phyloP scores from a whole-genome alignment of 2,329 filamentous ascomycete species.

The Bipolaris victoriae region DNA sequence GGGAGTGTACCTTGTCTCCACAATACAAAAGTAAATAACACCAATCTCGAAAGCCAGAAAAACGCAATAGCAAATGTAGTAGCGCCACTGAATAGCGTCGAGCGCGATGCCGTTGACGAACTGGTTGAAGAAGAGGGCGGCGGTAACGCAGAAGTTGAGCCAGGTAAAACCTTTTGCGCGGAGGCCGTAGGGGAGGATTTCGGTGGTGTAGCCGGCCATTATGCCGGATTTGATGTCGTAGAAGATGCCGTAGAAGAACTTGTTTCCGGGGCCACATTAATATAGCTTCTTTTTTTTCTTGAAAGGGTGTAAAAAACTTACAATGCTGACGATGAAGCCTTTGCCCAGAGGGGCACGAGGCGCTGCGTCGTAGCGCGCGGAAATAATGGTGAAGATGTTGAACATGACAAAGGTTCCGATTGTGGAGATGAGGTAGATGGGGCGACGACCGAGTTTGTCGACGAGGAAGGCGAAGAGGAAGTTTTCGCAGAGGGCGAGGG shows the following conservation, averaged over 20 bases:
- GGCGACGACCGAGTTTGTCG: conserved; percentile 51
- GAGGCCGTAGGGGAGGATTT: conserved; percentile 42
- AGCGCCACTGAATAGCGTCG: conserved; percentile 26
- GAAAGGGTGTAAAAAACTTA: neutral
- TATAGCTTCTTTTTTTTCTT: neutral
- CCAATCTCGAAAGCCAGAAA: conserved; percentile 21
- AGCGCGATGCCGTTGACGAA: conserved; percentile 27
- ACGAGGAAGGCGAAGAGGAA: conserved; percentile 42
- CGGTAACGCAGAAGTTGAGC: conserved; percentile 16
- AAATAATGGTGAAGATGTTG: conserved; percentile 50
- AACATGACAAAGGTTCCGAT: conserved; percentile 53
- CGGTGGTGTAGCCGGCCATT: conserved; percentile 37
- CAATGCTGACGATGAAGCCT: conserved; percentile 16
- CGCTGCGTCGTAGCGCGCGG: conserved; percentile 28
- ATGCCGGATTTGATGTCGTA: conserved; percentile 20
- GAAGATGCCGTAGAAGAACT: conserved; percentile 21
- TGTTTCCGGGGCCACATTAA: neutral
- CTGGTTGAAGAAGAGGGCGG: conserved; percentile 22
- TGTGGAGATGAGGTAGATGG: conserved; percentile 52
- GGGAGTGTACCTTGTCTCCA: conserved; percentile 24
- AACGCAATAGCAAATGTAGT: conserved; percentile 29
- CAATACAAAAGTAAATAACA: conserved; percentile 24
- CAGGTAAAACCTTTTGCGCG: conserved; percentile 22
- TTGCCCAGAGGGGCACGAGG: conserved; percentile 7
- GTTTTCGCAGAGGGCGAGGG: conserved; percentile 48